Percentiles rank a stretch among this genome's conserved stretches.
Evolutionary conservation across 768 basidiomycete species (phyloP).

Genomic region (Tulasnella sp.): DNA sequence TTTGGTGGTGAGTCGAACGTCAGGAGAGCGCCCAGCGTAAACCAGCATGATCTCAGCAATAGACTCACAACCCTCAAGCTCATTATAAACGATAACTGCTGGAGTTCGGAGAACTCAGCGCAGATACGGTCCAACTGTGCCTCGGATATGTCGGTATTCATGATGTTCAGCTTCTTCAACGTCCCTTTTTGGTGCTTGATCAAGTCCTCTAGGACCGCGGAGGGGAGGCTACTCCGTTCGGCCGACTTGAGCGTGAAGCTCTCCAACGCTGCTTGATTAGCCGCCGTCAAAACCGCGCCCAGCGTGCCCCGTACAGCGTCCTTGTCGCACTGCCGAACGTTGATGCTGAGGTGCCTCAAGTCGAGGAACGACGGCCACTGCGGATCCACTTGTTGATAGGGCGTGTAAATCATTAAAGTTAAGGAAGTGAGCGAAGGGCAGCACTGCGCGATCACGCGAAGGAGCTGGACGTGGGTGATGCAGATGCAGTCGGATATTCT

Average conservation of each 20-base stretch:
- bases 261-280: constrained; percentile 22
- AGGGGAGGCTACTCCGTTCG: background rate
- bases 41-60: background rate
- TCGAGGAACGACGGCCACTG: constrained; percentile 21
- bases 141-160: background rate
- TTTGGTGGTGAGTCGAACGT: background rate
- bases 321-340: constrained; percentile 25
- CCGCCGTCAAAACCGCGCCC: background rate
- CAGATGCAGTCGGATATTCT: constrained; percentile 13
- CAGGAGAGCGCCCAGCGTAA: background rate
- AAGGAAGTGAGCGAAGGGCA: constrained; percentile 1
- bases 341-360: constrained; percentile 23
- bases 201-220: background rate
- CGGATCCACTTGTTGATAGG: background rate
- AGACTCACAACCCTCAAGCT: background rate
- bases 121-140: constrained; percentile 18
- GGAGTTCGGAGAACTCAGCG: constrained; percentile 3
- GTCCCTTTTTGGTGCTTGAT: constrained; percentile 24
- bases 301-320: constrained; percentile 11
- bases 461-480: constrained; percentile 24
- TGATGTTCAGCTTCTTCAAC: constrained; percentile 17
- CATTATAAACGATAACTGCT: constrained; percentile 17
- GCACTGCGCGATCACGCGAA: constrained; percentile 11
- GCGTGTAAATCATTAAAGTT: constrained; percentile 16
- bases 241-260: constrained; percentile 10